Percentiles rank a stretch among this genome's conserved stretches.
These are phyloP conservation scores for Immersiporthe knoxdaviesiana DNA, from an alignment of 2,329 filamentous ascomycete genomes.

Conservation along the genomic window DNA sequence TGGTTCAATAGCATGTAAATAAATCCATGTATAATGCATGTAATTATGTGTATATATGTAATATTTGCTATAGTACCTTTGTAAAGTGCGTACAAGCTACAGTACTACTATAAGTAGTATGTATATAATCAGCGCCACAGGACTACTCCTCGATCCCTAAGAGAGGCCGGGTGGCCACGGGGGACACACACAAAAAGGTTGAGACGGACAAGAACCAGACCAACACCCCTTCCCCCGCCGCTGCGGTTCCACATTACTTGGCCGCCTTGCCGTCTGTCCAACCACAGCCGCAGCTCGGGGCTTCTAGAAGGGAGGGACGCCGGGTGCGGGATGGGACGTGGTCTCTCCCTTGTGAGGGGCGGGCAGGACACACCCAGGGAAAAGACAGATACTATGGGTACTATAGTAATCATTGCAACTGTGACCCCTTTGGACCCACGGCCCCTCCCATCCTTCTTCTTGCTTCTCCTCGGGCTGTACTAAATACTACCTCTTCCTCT, in stretches of 20 bases:
- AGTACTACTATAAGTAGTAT: too few species aligned
- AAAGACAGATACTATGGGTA: not conserved
- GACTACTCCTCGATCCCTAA: not conserved
- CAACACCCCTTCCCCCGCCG: not conserved
- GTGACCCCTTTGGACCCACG: not conserved
- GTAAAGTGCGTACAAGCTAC: not conserved
- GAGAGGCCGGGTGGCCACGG: not conserved
- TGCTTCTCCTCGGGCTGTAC: too few species aligned
- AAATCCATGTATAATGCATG: too few species aligned
- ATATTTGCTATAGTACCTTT: not conserved
- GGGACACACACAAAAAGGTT: not conserved
- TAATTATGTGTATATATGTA: too few species aligned
- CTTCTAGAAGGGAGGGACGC: constrained; percentile 16
- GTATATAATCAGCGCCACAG: too few species aligned
- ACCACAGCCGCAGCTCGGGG: constrained; percentile 15
- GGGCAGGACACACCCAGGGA: not conserved
- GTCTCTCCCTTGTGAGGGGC: not conserved
- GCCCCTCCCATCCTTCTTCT: not conserved
- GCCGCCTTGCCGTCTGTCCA: constrained; percentile 7
- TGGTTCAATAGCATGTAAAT: too few species aligned
- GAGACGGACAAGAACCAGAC: not conserved
- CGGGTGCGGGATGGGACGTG: not conserved
- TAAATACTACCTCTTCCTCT: not conserved
- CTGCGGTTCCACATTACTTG: not conserved
- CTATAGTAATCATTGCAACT: not conserved